Conservation (phyloP, 2,329 filamentous ascomycete genomes). For the Aspergillus arachidicola region DNA sequence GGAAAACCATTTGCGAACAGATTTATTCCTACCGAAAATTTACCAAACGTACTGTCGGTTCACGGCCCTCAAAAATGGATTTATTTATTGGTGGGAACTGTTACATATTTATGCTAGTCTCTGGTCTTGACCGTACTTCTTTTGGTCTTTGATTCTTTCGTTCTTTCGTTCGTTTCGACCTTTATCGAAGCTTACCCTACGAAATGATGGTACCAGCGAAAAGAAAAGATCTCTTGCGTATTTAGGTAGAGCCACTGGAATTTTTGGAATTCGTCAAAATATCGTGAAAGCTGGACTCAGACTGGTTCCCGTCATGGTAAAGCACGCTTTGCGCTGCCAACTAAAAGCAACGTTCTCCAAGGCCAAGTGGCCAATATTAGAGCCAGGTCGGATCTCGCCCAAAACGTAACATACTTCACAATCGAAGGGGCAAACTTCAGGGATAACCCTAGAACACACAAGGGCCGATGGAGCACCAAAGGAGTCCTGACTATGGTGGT, state of each 20-base stretch:
- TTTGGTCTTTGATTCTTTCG: background rate
- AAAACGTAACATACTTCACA: slow-evolving; percentile 31
- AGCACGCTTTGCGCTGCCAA: slow-evolving; percentile 37
- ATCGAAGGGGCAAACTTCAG: slow-evolving; percentile 31
- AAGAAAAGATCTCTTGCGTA: slow-evolving; percentile 6
- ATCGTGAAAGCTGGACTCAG: slow-evolving; percentile 41
- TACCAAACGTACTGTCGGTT: too few relatives aligned
- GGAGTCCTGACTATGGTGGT: slow-evolving; percentile 23
- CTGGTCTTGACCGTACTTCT: background rate
- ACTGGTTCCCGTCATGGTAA: slow-evolving; percentile 33
- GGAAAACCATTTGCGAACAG: background rate
- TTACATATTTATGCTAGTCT: background rate
- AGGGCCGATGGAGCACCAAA: slow-evolving; percentile 33
- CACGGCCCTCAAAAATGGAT: background rate
- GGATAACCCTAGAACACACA: slow-evolving; percentile 30
- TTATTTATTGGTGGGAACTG: background rate
- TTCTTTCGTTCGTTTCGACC: background rate
- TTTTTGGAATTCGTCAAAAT: slow-evolving; percentile 37
- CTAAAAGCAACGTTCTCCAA: slow-evolving; percentile 36
- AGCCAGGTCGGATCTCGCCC: slow-evolving; percentile 26
- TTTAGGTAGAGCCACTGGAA: slow-evolving; percentile 22
- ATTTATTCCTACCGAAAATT: background rate
- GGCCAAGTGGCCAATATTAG: slow-evolving; percentile 30
- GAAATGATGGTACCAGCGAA: background rate
- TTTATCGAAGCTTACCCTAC: background rate